Conservation (phyloP, 1,139 yeast genomes). For the Yamadazyma sp. region DNA sequence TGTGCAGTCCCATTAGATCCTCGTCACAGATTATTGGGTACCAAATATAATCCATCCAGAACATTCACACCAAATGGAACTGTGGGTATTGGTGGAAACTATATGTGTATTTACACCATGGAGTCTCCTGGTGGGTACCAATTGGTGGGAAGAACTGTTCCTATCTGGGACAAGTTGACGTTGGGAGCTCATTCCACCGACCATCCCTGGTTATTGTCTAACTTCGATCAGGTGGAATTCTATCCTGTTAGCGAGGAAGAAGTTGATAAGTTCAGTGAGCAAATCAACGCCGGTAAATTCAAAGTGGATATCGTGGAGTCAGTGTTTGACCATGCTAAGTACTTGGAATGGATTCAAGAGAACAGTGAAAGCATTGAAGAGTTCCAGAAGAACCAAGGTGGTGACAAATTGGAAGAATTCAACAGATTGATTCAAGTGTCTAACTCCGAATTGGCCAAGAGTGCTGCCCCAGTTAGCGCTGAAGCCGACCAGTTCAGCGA, state of each 20-base stretch:
- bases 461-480: slow-evolving; percentile 39
- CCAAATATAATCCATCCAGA: slow-evolving; percentile 95
- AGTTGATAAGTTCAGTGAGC: slow-evolving; percentile 67
- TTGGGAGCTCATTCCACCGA: slow-evolving; percentile 62
- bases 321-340: slow-evolving; percentile 79
- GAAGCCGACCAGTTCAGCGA: slow-evolving; percentile 61
- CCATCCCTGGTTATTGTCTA: slow-evolving; percentile 85
- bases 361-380: slow-evolving; percentile 71
- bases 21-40: slow-evolving; percentile 85
- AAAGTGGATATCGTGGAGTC: slow-evolving; percentile 71
- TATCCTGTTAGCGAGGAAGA: slow-evolving; percentile 88
- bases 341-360: slow-evolving; percentile 73
- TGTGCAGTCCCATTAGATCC: slow-evolving; percentile 98
- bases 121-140: slow-evolving; percentile 99
- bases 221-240: slow-evolving; percentile 93
- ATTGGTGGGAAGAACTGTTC: slow-evolving; percentile 92
- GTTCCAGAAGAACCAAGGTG: slow-evolving; percentile 67
- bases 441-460: slow-evolving; percentile 68
- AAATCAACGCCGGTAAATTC: slow-evolving; percentile 80
- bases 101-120: slow-evolving; percentile 98
- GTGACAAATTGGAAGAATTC: slow-evolving; percentile 82
- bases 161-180: slow-evolving; percentile 94
- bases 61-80: slow-evolving; percentile 95
- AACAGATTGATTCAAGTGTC: slow-evolving; percentile 79
- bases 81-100: slow-evolving; percentile 97